These are phyloP conservation scores for Flueggea neowawraea DNA, from an alignment of 441 rosid genomes.

Conservation along the genomic window DNA sequence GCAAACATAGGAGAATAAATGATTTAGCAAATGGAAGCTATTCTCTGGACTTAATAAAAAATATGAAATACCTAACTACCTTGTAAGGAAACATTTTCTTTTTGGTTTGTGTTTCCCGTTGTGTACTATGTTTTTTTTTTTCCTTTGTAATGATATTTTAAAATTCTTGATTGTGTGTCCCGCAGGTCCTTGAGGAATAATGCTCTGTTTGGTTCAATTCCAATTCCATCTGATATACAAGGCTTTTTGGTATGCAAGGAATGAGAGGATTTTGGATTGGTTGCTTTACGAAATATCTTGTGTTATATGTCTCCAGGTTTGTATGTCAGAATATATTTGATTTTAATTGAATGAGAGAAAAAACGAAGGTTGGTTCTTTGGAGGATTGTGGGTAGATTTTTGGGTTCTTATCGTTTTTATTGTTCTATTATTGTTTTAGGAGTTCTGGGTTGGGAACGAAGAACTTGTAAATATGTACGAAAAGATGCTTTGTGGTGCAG, in stretches of 20 bases:
- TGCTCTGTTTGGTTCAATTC: slow-evolving; percentile 40
- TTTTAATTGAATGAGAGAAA: not conserved
- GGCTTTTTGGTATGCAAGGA: slow-evolving; percentile 52
- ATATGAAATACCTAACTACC: no score
- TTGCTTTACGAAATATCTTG: slow-evolving; percentile 61
- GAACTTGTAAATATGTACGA: slow-evolving; percentile 80
- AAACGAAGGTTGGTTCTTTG: not conserved
- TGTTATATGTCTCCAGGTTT: slow-evolving; percentile 75
- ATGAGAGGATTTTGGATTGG: slow-evolving; percentile 62
- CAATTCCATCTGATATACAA: slow-evolving; percentile 51
- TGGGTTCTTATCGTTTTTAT: slow-evolving; percentile 5
- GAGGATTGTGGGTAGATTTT: not conserved
- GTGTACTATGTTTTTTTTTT: no score
- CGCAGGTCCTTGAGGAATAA: slow-evolving; percentile 53
- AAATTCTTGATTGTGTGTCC: not conserved
- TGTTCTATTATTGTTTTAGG: slow-evolving; percentile 32
- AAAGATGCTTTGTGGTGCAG: slow-evolving; percentile 62
- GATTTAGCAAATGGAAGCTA: no score
- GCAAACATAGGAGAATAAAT: no score
- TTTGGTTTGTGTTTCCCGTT: no score
- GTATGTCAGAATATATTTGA: not conserved
- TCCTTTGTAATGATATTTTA: not conserved
- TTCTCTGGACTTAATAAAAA: no score
- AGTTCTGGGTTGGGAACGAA: slow-evolving; percentile 87
- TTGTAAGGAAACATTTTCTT: no score